phyloP scores from a whole-genome alignment of 1,284 basidiomycete genomes.

The Boletus smithii region DNA sequence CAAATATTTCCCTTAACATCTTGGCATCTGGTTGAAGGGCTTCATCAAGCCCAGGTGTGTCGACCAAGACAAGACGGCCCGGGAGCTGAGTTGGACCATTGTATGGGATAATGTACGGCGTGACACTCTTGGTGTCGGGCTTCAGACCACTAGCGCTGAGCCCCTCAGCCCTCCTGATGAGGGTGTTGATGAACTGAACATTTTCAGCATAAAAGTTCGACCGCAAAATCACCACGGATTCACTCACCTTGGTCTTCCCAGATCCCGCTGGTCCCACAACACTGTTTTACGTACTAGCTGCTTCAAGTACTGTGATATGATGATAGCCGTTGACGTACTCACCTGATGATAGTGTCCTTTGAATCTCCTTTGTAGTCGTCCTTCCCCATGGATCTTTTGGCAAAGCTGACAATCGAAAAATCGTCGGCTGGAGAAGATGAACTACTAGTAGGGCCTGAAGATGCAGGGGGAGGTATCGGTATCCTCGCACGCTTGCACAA shows the following conservation, averaged over 20 bases:
- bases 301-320: neutral
- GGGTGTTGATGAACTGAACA: slow-evolving; percentile 16
- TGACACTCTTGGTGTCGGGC: slow-evolving; percentile 13
- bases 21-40: slow-evolving; percentile 21
- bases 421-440: neutral
- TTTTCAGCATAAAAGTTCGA: neutral
- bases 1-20: slow-evolving; percentile 23
- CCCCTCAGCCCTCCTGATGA: neutral
- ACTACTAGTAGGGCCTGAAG: neutral
- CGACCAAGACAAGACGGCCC: slow-evolving; percentile 19
- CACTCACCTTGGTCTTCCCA: slow-evolving; percentile 21
- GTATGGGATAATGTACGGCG: neutral
- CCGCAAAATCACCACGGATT: too few relatives aligned
- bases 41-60: slow-evolving; percentile 30
- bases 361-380: neutral
- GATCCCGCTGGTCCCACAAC: slow-evolving; percentile 21
- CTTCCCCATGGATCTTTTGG: neutral
- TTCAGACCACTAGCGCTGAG: neutral
- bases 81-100: neutral
- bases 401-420: neutral
- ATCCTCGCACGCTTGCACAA: too few relatives aligned
- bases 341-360: slow-evolving; percentile 17
- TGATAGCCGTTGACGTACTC: neutral
- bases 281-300: neutral
- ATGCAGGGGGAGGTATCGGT: too few relatives aligned